A percentile compares a stretch with the other conserved stretches of the same genome.
These are phyloP conservation scores for Ophiostoma piceae DNA, from an alignment of 2,329 filamentous ascomycete genomes.

Conservation along the genomic window DNA sequence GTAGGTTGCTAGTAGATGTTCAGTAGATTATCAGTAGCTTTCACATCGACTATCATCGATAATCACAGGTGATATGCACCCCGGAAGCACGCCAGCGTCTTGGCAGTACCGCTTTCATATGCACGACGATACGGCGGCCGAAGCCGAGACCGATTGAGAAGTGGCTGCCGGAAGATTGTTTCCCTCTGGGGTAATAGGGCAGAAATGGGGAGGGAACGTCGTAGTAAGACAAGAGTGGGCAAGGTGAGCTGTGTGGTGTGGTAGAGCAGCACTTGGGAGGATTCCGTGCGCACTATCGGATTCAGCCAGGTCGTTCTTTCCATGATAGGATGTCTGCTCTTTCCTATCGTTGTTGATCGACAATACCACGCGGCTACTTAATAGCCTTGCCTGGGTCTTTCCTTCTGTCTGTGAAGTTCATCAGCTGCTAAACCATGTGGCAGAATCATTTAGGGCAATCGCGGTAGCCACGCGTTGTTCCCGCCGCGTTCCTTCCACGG, in stretches of 20 bases:
- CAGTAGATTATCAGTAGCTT: not conserved
- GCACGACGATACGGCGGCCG: not conserved
- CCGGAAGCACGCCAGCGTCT: not conserved
- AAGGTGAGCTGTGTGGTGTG: too few relatives aligned
- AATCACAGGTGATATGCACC: not conserved
- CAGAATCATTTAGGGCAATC: not conserved
- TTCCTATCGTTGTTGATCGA: not conserved
- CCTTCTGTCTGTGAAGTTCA: not conserved
- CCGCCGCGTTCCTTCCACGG: not conserved
- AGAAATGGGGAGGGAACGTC: not conserved
- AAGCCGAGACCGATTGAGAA: not conserved
- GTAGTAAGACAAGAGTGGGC: not conserved
- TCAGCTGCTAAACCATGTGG: not conserved
- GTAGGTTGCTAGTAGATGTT: not conserved
- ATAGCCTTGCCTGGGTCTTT: not conserved
- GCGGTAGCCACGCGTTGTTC: not conserved
- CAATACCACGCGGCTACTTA: not conserved
- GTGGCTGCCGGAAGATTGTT: not conserved
- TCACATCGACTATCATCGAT: not conserved
- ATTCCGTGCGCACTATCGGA: not conserved
- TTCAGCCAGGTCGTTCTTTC: not conserved
- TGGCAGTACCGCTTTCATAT: not conserved
- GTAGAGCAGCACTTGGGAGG: not conserved
- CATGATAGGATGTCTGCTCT: conserved; percentile 5
- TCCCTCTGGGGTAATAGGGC: not conserved